A percentile compares a stretch with the other conserved stretches of the same genome.
These are phyloP conservation scores for Aspergillus sergii DNA, from an alignment of 2,329 filamentous ascomycete species.

Conservation along the genomic window DNA sequence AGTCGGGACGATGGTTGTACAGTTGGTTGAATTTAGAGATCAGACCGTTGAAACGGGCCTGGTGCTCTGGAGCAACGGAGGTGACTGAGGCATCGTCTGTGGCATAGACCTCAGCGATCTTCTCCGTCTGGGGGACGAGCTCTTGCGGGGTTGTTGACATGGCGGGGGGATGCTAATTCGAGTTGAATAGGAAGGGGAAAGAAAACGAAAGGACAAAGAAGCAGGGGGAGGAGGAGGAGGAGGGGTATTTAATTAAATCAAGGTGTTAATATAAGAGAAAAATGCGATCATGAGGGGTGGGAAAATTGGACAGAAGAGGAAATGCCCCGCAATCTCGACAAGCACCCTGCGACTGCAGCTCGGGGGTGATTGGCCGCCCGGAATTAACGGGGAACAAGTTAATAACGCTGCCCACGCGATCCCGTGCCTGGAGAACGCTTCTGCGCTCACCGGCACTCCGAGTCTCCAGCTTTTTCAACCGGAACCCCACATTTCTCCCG, in stretches of 20 bases:
- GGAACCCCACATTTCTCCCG: slow-evolving; percentile 6
- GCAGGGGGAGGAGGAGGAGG: neutral
- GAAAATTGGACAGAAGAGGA: neutral
- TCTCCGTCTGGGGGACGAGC: slow-evolving; percentile 72
- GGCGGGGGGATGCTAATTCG: slow-evolving; percentile 24
- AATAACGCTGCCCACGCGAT: neutral
- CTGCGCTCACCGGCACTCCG: neutral
- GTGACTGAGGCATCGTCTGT: slow-evolving; percentile 73
- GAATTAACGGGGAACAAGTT: neutral
- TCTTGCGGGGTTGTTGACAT: slow-evolving; percentile 43
- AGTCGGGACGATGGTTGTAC: slow-evolving; percentile 73
- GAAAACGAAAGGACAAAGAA: slow-evolving; percentile 5
- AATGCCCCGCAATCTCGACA: neutral
- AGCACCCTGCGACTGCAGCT: neutral
- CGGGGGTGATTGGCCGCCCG: neutral
- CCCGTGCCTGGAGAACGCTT: neutral
- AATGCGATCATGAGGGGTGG: slow-evolving; percentile 1
- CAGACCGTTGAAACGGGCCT: slow-evolving; percentile 73
- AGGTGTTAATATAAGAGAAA: neutral
- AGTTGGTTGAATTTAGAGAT: slow-evolving; percentile 68
- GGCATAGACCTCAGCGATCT: slow-evolving; percentile 82
- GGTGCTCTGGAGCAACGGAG: slow-evolving; percentile 68
- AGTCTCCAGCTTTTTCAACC: slow-evolving; percentile 4
- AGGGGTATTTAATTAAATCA: neutral
- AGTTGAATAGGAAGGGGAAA: neutral